Evolutionary conservation across 2,329 filamentous ascomycete genomes (phyloP).

Genomic region (Dactylonectria macrodidyma): DNA sequence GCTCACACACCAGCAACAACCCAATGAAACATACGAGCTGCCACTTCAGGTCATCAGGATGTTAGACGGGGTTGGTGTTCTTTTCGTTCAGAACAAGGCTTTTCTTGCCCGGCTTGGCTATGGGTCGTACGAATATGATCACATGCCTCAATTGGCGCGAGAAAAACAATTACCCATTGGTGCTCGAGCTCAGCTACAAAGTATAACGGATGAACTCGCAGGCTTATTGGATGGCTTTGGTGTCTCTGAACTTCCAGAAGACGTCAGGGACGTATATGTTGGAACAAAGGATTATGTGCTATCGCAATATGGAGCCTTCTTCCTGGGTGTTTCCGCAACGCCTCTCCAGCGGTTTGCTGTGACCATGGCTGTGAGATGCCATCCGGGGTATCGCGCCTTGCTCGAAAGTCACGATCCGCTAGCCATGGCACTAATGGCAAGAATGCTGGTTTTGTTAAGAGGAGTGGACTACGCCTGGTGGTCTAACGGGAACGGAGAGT

Average conservation of each 20-base stretch:
- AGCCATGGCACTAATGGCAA: neutral
- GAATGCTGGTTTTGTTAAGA: neutral
- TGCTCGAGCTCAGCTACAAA: neutral
- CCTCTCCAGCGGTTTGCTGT: neutral
- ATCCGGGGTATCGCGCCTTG: neutral
- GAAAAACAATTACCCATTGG: neutral
- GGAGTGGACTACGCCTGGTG: neutral
- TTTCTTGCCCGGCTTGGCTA: neutral
- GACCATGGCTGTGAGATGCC: neutral
- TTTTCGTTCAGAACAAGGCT: neutral
- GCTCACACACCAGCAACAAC: neutral
- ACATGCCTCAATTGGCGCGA: neutral
- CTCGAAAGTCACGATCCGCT: neutral
- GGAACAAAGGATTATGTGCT: neutral
- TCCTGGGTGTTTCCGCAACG: neutral
- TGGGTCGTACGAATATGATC: neutral
- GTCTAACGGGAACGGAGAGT: neutral
- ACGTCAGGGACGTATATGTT: neutral
- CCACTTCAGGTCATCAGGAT: neutral
- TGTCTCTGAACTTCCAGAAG: neutral
- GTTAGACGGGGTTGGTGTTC: neutral
- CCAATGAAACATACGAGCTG: neutral
- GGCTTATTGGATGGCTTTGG: neutral
- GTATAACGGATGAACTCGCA: neutral
- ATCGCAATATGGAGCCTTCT: neutral